Percentiles rank a stretch among this genome's conserved stretches.
phyloP scores from a whole-genome alignment of 306 rosid genomes.

The Ormosia emarginata region DNA sequence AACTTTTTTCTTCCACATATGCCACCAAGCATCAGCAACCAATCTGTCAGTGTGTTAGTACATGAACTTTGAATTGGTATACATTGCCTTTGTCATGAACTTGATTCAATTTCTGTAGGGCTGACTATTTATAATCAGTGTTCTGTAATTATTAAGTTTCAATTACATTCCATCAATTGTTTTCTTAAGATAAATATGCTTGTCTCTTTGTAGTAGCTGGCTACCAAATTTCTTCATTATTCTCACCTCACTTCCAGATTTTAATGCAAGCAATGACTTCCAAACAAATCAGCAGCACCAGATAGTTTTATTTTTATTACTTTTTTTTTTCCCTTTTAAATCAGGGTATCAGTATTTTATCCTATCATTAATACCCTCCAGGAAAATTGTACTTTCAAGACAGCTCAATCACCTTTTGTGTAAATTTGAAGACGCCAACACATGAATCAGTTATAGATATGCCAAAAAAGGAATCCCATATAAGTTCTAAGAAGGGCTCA shows the following conservation, averaged over 20 bases:
- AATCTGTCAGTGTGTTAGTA: too few species aligned
- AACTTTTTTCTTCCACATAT: not conserved
- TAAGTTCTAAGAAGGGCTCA: slow-evolving; percentile 10
- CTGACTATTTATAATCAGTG: not conserved
- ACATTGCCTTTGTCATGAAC: not conserved
- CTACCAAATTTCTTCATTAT: too few species aligned
- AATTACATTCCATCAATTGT: not conserved
- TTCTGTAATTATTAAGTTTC: slow-evolving; percentile 6
- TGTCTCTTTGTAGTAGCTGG: not conserved
- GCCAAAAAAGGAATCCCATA: not conserved
- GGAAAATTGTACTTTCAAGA: slow-evolving; percentile 8
- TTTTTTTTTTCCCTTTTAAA: not conserved
- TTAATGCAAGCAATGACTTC: too few species aligned
- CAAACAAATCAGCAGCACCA: not conserved
- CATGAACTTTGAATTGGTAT: too few species aligned
- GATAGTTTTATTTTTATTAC: not conserved
- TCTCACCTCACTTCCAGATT: too few species aligned
- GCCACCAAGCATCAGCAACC: not conserved
- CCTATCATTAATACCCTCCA: not conserved
- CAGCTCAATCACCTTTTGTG: slow-evolving; percentile 1
- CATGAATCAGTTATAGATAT: not conserved
- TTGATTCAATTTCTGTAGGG: not conserved
- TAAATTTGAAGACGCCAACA: slow-evolving; percentile 8
- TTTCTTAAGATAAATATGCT: not conserved
- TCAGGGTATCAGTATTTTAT: slow-evolving; percentile 4